Conservation (phyloP, 805 yeast genomes). For the Cyberlindnera xylosilytica region DNA sequence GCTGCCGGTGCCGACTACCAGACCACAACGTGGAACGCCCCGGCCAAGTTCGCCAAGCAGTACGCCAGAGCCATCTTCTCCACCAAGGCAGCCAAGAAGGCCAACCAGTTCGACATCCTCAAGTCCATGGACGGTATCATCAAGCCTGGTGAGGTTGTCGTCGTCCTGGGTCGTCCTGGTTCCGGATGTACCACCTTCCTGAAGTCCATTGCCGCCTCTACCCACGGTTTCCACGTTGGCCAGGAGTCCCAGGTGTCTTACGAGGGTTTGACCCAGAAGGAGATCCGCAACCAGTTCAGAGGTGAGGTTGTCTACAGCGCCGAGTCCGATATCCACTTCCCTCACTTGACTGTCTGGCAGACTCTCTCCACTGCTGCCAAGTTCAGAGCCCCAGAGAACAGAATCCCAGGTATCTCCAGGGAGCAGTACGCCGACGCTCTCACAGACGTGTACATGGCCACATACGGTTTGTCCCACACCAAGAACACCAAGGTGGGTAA, state of each 20-base stretch:
- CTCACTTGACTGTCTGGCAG: constrained; percentile 59
- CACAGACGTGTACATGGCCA: constrained; percentile 51
- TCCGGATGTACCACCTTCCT: constrained; percentile 64
- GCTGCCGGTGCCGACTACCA: constrained; percentile 65
- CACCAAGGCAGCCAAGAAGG: constrained; percentile 23
- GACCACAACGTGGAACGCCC: constrained; percentile 49
- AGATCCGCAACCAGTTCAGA: constrained; percentile 45
- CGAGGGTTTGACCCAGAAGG: constrained; percentile 44
- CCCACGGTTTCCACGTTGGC: constrained; percentile 52
- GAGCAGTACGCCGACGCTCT: constrained; percentile 45
- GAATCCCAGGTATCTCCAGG: constrained; percentile 49
- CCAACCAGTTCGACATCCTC: constrained; percentile 40
- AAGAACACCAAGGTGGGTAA: constrained; percentile 64
- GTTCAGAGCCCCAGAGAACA: constrained; percentile 53
- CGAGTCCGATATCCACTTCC: constrained; percentile 62
- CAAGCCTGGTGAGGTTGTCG: constrained; percentile 64
- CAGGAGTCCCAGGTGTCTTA: constrained; percentile 44
- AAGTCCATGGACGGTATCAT: constrained; percentile 54
- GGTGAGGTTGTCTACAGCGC: constrained; percentile 67
- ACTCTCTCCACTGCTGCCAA: constrained; percentile 54
- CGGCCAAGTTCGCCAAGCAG: constrained; percentile 23
- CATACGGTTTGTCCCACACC: constrained; percentile 52
- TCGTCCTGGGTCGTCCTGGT: constrained; percentile 80
- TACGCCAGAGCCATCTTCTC: constrained; percentile 17
- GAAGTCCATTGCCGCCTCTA: constrained; percentile 52